Evolutionary conservation across 2,329 filamentous ascomycete genomes (phyloP).

Genomic region (Fusarium tupiense): DNA sequence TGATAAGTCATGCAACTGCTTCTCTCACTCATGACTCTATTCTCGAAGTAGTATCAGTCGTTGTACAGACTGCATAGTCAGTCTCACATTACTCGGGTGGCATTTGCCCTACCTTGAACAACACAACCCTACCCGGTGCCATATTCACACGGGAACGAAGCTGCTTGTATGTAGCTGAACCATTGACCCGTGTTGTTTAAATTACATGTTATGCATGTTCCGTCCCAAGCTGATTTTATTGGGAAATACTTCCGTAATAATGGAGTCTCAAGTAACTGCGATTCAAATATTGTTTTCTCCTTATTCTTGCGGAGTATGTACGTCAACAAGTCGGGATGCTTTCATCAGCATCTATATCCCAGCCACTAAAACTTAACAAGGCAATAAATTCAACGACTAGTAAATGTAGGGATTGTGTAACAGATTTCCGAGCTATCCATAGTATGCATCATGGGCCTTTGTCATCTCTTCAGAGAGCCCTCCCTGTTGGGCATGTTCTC

Average conservation of each 20-base stretch:
- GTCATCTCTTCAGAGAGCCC: conserved; percentile 48
- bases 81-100: background rate
- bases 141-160: background rate
- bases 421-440: conserved; percentile 2
- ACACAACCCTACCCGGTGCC: background rate
- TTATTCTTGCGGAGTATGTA: background rate
- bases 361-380: background rate
- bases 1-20: background rate
- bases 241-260: background rate
- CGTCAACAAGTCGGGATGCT: background rate
- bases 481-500: conserved; percentile 54
- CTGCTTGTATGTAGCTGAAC: background rate
- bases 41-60: background rate
- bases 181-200: background rate
- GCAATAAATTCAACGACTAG: background rate
- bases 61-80: background rate
- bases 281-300: background rate
- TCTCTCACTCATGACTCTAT: background rate
- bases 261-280: background rate
- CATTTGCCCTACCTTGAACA: background rate
- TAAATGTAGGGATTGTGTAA: background rate
- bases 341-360: background rate
- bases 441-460: conserved; percentile 33
- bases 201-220: background rate
- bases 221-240: background rate